Evolutionary conservation across 2,329 filamentous ascomycete species (phyloP).

Genomic region (Colletotrichum sp.): DNA sequence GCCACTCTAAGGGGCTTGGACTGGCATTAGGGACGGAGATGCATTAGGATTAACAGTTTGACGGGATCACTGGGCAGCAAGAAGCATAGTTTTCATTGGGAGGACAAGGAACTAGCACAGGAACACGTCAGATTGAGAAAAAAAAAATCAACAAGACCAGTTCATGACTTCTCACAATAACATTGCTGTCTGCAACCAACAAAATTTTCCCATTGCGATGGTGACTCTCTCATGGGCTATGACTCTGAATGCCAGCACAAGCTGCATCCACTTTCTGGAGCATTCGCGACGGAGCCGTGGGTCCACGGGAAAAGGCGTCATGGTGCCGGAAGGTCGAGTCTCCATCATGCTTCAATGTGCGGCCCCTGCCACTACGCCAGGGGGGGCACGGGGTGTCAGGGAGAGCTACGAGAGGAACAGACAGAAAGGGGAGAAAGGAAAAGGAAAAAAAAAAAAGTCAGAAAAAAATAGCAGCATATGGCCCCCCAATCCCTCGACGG

Average conservation of each 20-base stretch:
- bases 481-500: neutral
- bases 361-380: neutral
- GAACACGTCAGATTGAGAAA: neutral
- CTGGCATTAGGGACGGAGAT: neutral
- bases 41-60: neutral
- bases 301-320: constrained; percentile 14
- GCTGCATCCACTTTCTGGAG: constrained; percentile 7
- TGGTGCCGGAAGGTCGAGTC: constrained; percentile 6
- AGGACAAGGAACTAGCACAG: neutral
- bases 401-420: neutral
- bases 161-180: neutral
- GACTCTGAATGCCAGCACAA: constrained; percentile 7
- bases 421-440: neutral
- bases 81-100: neutral
- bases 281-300: constrained; percentile 4
- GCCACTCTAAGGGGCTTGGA: neutral
- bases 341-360: neutral
- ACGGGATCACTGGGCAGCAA: neutral
- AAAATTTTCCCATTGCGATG: neutral
- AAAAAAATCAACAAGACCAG: neutral
- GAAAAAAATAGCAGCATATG: neutral
- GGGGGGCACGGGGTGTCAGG: neutral
- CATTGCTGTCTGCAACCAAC: neutral
- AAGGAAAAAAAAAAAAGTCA: neutral
- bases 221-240: constrained; percentile 8